Percentiles rank a stretch among this genome's conserved stretches.
These are phyloP conservation scores for Lavandula angustifolia DNA, from an alignment of 257 asterid species.

Conservation along the genomic window DNA sequence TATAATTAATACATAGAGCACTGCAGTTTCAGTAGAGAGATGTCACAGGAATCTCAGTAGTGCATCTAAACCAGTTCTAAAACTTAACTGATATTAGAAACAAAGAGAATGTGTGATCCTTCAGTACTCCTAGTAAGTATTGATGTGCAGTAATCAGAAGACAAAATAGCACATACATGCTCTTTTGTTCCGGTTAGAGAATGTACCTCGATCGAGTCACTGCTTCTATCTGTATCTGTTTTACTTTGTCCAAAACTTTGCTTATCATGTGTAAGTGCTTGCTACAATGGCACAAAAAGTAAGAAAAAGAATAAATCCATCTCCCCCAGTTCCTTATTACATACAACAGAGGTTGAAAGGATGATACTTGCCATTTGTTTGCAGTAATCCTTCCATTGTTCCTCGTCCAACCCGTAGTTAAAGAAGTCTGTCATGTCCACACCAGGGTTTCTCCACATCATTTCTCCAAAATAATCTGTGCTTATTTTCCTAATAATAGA, in stretches of 20 bases:
- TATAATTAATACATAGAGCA: too few relatives aligned
- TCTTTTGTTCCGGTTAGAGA: not conserved
- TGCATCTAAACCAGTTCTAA: too few relatives aligned
- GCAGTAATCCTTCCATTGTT: conserved; percentile 38
- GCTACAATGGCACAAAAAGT: conserved; percentile 6
- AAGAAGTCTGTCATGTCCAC: conserved; percentile 38
- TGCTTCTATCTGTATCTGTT: conserved; percentile 14
- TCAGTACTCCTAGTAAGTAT: too few relatives aligned
- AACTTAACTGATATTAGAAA: too few relatives aligned
- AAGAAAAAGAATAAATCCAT: not conserved
- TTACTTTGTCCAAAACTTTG: not conserved
- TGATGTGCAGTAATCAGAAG: not conserved
- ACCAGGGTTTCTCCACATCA: conserved; percentile 39
- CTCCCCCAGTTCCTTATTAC: not conserved
- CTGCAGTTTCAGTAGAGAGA: too few relatives aligned
- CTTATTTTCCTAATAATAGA: conserved; percentile 32
- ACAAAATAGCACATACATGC: not conserved
- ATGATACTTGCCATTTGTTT: conserved; percentile 34
- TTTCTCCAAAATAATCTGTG: conserved; percentile 30
- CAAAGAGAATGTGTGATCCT: too few relatives aligned
- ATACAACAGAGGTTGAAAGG: not conserved
- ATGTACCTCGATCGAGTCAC: conserved; percentile 25
- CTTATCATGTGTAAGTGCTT: conserved; percentile 5
- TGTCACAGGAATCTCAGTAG: too few relatives aligned
- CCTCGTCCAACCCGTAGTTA: conserved; percentile 42